A percentile compares a stretch with the other conserved stretches of the same genome.
Conservation (phyloP, 805 yeast species). For the Wickerhamiella bombiphila region DNA sequence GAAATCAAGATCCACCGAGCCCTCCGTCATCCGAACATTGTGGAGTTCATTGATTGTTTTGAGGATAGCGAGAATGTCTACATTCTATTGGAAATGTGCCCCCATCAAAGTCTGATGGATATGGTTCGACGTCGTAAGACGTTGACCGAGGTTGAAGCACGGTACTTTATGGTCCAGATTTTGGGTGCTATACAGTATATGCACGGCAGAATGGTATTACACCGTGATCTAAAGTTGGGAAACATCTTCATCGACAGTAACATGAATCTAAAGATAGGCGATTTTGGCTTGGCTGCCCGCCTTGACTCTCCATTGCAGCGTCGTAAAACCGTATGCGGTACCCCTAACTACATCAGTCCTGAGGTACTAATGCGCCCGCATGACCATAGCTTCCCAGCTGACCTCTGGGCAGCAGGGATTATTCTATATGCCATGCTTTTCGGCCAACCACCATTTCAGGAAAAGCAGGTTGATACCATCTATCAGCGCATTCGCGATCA, state of each 20-base stretch:
- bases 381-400: slow-evolving; percentile 92
- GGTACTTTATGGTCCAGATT: slow-evolving; percentile 79
- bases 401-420: slow-evolving; percentile 95
- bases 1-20: slow-evolving; percentile 92
- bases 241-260: slow-evolving; percentile 87
- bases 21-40: slow-evolving; percentile 78
- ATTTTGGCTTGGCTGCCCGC: slow-evolving; percentile 97
- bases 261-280: slow-evolving; percentile 93
- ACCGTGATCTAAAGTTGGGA: slow-evolving; percentile 90
- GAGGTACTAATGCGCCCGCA: slow-evolving; percentile 57
- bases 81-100: slow-evolving; percentile 85
- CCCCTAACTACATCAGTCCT: slow-evolving; percentile 98
- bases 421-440: slow-evolving; percentile 85
- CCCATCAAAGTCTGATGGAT: slow-evolving; percentile 89
- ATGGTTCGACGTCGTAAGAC: slow-evolving; percentile 68
- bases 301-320: slow-evolving; percentile 56
- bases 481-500: slow-evolving; percentile 80
- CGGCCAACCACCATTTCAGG: slow-evolving; percentile 97
- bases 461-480: slow-evolving; percentile 81
- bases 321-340: slow-evolving; percentile 91
- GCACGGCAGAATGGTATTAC: slow-evolving; percentile 85
- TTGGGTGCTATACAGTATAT: slow-evolving; percentile 88
- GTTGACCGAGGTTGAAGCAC: slow-evolving; percentile 83
- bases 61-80: slow-evolving; percentile 94
- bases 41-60: slow-evolving; percentile 87